Percentiles rank a stretch among this genome's conserved stretches.
These are phyloP conservation scores for Trichoderma atroviride DNA, from an alignment of 2,329 filamentous ascomycete genomes.

Conservation along the genomic window DNA sequence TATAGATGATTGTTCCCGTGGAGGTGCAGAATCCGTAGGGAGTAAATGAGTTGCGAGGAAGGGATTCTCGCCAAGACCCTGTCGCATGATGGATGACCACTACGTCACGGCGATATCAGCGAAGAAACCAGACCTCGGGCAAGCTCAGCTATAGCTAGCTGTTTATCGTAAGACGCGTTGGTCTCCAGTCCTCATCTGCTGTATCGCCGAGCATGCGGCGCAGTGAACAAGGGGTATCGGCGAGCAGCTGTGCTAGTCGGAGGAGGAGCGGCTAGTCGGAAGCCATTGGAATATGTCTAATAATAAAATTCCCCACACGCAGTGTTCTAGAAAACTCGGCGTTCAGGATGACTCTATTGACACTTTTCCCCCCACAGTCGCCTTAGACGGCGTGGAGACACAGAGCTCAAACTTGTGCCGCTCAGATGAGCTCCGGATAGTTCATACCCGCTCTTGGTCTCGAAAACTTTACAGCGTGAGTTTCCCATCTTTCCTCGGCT, in stretches of 20 bases:
- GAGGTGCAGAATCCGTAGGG: not conserved
- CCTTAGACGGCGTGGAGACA: not conserved
- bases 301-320: not conserved
- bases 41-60: not conserved
- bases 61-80: not conserved
- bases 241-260: not conserved
- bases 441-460: not conserved
- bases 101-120: not conserved
- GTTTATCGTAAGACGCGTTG: not conserved
- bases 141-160: not conserved
- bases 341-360: not conserved
- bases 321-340: slow-evolving; percentile 6
- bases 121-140: not conserved
- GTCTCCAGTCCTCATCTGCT: not conserved
- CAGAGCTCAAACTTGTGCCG: not conserved
- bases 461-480: not conserved
- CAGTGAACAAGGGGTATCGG: not conserved
- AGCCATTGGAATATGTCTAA: not conserved
- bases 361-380: not conserved
- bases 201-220: slow-evolving; percentile 1
- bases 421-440: not conserved
- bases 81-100: not conserved
- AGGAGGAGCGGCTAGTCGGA: not conserved
- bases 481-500: not conserved
- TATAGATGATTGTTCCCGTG: not conserved